phyloP scores from a whole-genome alignment of 805 yeast genomes.

The Wickerhamiella brachini region DNA sequence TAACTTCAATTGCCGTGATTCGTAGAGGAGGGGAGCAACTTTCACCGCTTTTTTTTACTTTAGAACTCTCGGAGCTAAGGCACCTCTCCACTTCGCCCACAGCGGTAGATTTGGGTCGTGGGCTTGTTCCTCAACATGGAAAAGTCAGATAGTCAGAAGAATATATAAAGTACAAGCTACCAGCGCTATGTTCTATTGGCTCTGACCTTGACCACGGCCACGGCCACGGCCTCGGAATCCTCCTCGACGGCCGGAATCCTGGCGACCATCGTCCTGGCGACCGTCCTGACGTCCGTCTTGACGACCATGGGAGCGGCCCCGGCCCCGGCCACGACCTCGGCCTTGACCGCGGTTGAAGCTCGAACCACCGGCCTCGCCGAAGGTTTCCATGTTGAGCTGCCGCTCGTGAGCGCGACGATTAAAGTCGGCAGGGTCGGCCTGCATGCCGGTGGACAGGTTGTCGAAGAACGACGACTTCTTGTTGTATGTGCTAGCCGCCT shows the following conservation, averaged over 20 bases:
- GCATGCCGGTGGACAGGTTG: conserved; percentile 52
- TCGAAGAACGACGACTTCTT: conserved; percentile 83
- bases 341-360: conserved; percentile 6
- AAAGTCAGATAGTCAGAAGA: too few species aligned
- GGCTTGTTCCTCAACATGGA: too few species aligned
- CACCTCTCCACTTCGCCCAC: too few species aligned
- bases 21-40: too few species aligned
- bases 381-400: conserved; percentile 62
- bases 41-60: too few species aligned
- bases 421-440: conserved; percentile 16
- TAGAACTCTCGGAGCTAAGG: too few species aligned
- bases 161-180: neutral
- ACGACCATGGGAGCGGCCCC: conserved; percentile 8
- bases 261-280: neutral
- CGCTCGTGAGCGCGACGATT: conserved; percentile 53
- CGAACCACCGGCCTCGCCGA: conserved; percentile 47
- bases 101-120: too few species aligned
- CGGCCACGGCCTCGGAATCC: neutral
- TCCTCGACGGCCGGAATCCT: neutral
- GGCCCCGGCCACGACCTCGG: conserved; percentile 11
- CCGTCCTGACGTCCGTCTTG: too few species aligned
- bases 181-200: neutral
- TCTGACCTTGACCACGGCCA: neutral
- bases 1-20: too few species aligned
- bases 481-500: conserved; percentile 39